Conservation (phyloP, 2,329 filamentous ascomycete species). For the Botrytis elliptica region DNA sequence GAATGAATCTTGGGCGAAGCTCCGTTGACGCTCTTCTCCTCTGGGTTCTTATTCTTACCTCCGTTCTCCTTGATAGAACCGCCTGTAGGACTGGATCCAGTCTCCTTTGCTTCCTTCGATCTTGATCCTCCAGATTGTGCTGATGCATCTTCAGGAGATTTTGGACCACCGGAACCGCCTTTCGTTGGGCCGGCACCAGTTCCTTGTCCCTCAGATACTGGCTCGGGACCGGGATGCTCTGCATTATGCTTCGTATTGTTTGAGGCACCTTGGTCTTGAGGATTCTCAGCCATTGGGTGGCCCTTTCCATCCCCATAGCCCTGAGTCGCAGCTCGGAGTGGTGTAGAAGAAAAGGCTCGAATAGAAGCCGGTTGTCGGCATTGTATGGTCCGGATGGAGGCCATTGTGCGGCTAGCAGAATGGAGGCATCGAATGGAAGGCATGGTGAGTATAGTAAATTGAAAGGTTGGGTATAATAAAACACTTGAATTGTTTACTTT, state of each 20-base stretch:
- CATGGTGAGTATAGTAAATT: neutral
- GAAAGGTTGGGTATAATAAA: neutral
- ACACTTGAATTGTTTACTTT: neutral
- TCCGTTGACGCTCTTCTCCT: constrained; percentile 13
- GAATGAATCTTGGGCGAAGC: constrained; percentile 27
- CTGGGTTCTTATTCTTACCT: constrained; percentile 28
- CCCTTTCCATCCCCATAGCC: constrained; percentile 46
- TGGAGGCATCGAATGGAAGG: constrained; percentile 7
- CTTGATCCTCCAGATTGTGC: constrained; percentile 43
- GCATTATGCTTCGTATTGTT: constrained; percentile 39
- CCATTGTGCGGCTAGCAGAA: neutral
- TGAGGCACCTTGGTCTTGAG: constrained; percentile 41
- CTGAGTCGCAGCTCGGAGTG: constrained; percentile 27
- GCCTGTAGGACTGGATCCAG: constrained; percentile 38
- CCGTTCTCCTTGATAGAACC: constrained; percentile 31
- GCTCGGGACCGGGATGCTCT: constrained; percentile 47
- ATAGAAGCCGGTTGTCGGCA: constrained; percentile 22
- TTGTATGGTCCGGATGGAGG: constrained; percentile 5
- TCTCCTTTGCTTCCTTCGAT: constrained; percentile 44
- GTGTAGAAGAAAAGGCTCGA: constrained; percentile 29
- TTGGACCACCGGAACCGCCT: constrained; percentile 30
- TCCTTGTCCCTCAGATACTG: constrained; percentile 44
- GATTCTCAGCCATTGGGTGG: constrained; percentile 41
- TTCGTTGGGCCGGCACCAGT: constrained; percentile 42
- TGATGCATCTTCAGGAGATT: constrained; percentile 39